These are phyloP conservation scores for Dysphania ambrosioides DNA, from an alignment of 148 eudicot species.

Conservation along the genomic window DNA sequence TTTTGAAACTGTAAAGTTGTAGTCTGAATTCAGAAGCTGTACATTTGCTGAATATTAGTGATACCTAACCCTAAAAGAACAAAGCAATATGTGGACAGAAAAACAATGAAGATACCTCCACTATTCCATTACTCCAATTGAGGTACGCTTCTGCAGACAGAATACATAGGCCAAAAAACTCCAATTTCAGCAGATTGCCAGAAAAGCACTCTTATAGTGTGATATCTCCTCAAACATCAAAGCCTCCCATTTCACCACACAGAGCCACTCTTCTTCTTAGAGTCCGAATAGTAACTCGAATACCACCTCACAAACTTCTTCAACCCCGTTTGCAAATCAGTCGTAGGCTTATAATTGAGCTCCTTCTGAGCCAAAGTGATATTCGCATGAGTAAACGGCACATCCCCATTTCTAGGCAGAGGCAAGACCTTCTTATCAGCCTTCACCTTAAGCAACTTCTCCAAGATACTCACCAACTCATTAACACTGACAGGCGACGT, in stretches of 20 bases:
- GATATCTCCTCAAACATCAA: neutral
- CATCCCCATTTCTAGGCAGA: conserved; percentile 76
- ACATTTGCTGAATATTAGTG: conserved; percentile 33
- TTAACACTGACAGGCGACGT: conserved; percentile 59
- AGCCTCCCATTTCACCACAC: conserved; percentile 23
- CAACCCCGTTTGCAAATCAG: conserved; percentile 67
- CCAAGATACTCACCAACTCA: conserved; percentile 57
- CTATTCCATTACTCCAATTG: conserved; percentile 16
- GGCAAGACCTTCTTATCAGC: conserved; percentile 46
- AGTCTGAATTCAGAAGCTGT: conserved; percentile 31
- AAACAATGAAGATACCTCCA: conserved; percentile 29
- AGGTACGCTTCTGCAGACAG: conserved; percentile 23
- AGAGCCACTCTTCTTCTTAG: conserved; percentile 40
- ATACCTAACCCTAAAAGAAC: conserved; percentile 28
- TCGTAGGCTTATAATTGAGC: conserved; percentile 59
- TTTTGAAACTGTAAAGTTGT: conserved; percentile 28
- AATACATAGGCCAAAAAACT: conserved; percentile 6
- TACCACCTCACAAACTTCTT: conserved; percentile 79
- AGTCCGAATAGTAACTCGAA: conserved; percentile 41
- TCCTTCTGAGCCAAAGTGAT: conserved; percentile 57
- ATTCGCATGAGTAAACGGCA: conserved; percentile 62
- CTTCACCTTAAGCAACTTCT: conserved; percentile 60
- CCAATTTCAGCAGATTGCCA: conserved; percentile 14
- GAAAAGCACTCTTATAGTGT: conserved; percentile 1
- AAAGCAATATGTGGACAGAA: conserved; percentile 28